A percentile compares a stretch with the other conserved stretches of the same genome.
Conservation (phyloP, 2,329 filamentous ascomycete species). For the Pseudomassariella vexata region DNA sequence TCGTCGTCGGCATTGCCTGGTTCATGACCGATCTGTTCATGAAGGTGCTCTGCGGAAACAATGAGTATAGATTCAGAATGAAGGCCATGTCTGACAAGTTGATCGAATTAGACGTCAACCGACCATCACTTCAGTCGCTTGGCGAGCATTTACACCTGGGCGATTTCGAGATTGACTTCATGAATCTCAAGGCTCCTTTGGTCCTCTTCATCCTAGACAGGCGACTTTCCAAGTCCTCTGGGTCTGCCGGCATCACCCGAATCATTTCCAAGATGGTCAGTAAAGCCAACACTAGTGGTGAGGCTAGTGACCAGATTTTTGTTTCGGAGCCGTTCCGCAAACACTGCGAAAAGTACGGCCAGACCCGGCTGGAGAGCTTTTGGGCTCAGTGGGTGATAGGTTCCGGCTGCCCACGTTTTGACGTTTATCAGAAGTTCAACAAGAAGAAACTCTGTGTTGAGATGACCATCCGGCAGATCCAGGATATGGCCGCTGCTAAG, state of each 20-base stretch:
- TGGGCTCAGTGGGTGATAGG: slow-evolving; percentile 91
- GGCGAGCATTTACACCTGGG: slow-evolving; percentile 75
- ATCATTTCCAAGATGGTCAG: slow-evolving; percentile 83
- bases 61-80: slow-evolving; percentile 87
- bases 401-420: slow-evolving; percentile 82
- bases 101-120: slow-evolving; percentile 72
- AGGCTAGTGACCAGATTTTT: slow-evolving; percentile 64
- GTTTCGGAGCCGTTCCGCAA: slow-evolving; percentile 71
- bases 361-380: slow-evolving; percentile 81
- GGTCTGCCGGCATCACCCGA: slow-evolving; percentile 74
- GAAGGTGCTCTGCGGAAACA: slow-evolving; percentile 85
- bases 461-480: slow-evolving; percentile 78
- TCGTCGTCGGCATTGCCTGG: slow-evolving; percentile 82
- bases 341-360: slow-evolving; percentile 81
- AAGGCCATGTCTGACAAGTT: slow-evolving; percentile 79
- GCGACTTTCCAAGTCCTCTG: slow-evolving; percentile 80
- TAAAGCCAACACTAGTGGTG: slow-evolving; percentile 66
- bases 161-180: slow-evolving; percentile 81
- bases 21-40: slow-evolving; percentile 95
- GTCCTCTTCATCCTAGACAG: slow-evolving; percentile 93
- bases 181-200: slow-evolving; percentile 82
- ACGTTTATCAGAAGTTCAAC: slow-evolving; percentile 86
- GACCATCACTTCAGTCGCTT: slow-evolving; percentile 77
- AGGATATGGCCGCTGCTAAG: slow-evolving; percentile 39
- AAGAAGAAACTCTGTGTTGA: slow-evolving; percentile 96